Conservation (phyloP, 1,284 basidiomycete genomes). For the Pisolithus thermaeus region DNA sequence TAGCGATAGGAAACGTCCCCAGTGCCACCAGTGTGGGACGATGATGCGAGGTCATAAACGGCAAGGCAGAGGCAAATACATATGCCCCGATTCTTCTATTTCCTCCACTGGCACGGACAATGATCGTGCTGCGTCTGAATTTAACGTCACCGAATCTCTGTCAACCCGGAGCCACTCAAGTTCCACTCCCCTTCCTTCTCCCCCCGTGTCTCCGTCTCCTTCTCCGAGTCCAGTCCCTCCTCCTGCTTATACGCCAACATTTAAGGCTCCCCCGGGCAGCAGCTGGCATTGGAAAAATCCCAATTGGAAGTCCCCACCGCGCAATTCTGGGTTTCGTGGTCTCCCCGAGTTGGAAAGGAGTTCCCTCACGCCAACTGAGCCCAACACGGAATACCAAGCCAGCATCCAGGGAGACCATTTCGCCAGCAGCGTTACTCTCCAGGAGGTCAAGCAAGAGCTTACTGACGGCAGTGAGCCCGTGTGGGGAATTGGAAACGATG, state of each 20-base stretch:
- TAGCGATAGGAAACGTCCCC: slow-evolving; percentile 27
- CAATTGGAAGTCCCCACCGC: slow-evolving; percentile 31
- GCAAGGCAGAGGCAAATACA: slow-evolving; percentile 22
- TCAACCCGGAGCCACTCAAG: not conserved
- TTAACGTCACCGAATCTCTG: not conserved
- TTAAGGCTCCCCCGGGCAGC: slow-evolving; percentile 24
- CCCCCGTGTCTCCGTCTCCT: slow-evolving; percentile 19
- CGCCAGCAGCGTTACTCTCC: slow-evolving; percentile 5
- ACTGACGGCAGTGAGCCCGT: not conserved
- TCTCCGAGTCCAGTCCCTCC: slow-evolving; percentile 15
- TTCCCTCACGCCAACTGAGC: slow-evolving; percentile 29
- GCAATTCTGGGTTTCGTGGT: slow-evolving; percentile 21
- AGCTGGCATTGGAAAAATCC: slow-evolving; percentile 31
- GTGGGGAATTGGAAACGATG: slow-evolving; percentile 5
- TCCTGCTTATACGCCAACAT: slow-evolving; percentile 18
- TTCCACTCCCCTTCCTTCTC: slow-evolving; percentile 25
- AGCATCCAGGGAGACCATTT: slow-evolving; percentile 1
- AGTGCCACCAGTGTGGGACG: slow-evolving; percentile 29
- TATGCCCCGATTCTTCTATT: slow-evolving; percentile 18
- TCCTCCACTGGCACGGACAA: slow-evolving; percentile 9
- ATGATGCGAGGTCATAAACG: slow-evolving; percentile 31
- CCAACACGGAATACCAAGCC: slow-evolving; percentile 16
- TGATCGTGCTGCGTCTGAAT: not conserved
- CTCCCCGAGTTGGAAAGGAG: slow-evolving; percentile 18
- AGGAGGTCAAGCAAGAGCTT: slow-evolving; percentile 9